Evolutionary conservation across 176 grass and related monocot genomes (phyloP).

Genomic region (Avena eriantha): DNA sequence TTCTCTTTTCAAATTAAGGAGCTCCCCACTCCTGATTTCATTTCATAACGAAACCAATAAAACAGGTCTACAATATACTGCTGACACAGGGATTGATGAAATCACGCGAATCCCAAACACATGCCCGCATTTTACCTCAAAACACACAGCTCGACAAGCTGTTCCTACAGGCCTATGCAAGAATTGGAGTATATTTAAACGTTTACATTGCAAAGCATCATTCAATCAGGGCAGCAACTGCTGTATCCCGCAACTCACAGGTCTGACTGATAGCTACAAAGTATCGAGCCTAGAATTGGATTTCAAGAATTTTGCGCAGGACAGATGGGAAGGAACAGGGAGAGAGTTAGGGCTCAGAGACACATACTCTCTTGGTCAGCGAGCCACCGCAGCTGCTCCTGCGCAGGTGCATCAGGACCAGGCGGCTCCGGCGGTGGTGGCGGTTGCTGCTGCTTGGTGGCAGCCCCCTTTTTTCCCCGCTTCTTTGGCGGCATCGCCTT

Average conservation of each 20-base stretch:
- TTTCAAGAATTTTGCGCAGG: background rate
- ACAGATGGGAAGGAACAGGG: background rate
- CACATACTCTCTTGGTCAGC: slow-evolving; percentile 49
- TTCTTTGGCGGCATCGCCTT: slow-evolving; percentile 40
- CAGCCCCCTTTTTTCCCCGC: slow-evolving; percentile 20
- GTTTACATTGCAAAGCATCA: background rate
- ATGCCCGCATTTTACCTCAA: background rate
- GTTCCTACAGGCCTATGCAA: background rate
- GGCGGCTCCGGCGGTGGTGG: slow-evolving; percentile 29
- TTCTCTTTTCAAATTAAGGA: background rate
- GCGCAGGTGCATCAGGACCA: slow-evolving; percentile 27
- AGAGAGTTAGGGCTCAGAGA: background rate
- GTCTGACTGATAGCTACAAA: background rate
- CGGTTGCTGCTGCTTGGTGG: slow-evolving; percentile 7
- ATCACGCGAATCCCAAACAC: background rate
- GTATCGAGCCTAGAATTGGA: background rate
- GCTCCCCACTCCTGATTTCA: background rate
- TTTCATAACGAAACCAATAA: background rate
- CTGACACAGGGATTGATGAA: background rate
- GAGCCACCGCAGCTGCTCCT: slow-evolving; percentile 36
- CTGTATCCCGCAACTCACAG: background rate
- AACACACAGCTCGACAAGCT: background rate
- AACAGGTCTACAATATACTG: background rate
- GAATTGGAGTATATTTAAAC: background rate
- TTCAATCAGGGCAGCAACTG: background rate